Base-by-base conservation (phyloP, 2,329 filamentous ascomycete species). In the Penicillium sp. region DNA sequence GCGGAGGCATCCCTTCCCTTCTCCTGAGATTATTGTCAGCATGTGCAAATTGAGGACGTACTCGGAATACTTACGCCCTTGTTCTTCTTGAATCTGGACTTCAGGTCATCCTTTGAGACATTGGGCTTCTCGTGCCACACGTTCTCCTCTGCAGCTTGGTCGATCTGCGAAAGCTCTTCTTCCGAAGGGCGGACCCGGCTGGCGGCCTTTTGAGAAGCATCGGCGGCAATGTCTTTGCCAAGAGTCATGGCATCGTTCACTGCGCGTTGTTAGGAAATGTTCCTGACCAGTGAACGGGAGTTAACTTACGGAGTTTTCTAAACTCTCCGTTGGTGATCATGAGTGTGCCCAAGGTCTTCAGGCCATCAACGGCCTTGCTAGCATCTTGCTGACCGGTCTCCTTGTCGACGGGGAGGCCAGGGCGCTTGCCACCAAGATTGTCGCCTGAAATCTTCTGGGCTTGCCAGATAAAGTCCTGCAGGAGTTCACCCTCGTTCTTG, bases 391-490 rank as follows among this genome's bases (percentile, higher is more conserved):
- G 85, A 26, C 89, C 90, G 2, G 83, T 82, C 1, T 89, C 86
- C 79, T 91, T 95, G 70, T 85, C 83, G 46, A 96, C 66, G 0
- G 91, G 88, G 1, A 85, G 82, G 54, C 81, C 80, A 4, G 90
- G 89, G 1, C 81, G 75, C 56, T 77, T 73, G 26, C 90, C 81
- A 50, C 82, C 80, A 24, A 90, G 81, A 49, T 83, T 80, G 66
- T 81, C 86, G 55, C 84, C 78, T 51, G 86, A 84, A 60, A 94
- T 86, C 45, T 89, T 83, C 70, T 91, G 86, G 0, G 92, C 92
- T 72, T 96, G 89, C 89, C 90, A 99, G 76, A 97, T 90, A 76
- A 99, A 97, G 69, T 99, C 92, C 72, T 99, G 94, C 20, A 99
- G 79, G 56, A 97, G 78, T 69, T 99, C 92, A 70, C 92, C 94